Evolutionary conservation across 169 alveolate species (phyloP), one percentile per base, ranked within the genome.

Genomic region (Cryptosporidium meleagridis): DNA sequence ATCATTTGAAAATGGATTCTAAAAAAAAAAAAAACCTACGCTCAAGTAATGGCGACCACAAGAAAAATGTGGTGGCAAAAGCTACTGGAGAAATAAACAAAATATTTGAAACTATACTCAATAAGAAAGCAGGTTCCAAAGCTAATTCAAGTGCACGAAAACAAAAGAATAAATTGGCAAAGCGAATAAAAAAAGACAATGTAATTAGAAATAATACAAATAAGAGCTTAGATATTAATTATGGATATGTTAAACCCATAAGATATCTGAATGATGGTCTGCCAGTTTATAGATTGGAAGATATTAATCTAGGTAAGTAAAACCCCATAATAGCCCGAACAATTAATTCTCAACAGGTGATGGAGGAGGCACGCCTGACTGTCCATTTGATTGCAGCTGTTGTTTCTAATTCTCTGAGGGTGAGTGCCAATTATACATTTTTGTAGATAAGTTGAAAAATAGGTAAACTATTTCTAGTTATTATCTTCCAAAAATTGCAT

Each of bases 251-350:
- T 37, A 62, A 33, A 16, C 89, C 89, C 2, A 23, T 80, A 33
- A 80, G 89, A 21, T 80, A 62, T 62, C 8, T 67, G 23, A 59
- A 41, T 16, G 89, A 80, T 62, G 89, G 89, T 23, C 21, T 80
- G n/a, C 89, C 89, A 18, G 67, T 80, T 26, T 80, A 80, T 23
- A 80, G 65, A 41, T 61, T 80, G n/a, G 89, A 80, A 80, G 89
- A 80, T 41, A 31, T 80, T 21, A 51, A 80, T 59, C 21, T 80
- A 18, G 89, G 89, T 80, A 80, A 80, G 89, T 80, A 21, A 33
- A 26, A 16, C 23, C 26, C 5, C 5, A 18, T 67, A 67, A 33
- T 67, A 5, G 23, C 33, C 44, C 4, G 18, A 31, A 55, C 18
- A 0, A 23, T 39, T 69, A 62, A 61, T 33, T 61, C 37, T 29